Evolutionary conservation across 1,139 yeast genomes (phyloP), one percentile per base, ranked within the genome.

Genomic region (Blastobotrys ciferrii): DNA sequence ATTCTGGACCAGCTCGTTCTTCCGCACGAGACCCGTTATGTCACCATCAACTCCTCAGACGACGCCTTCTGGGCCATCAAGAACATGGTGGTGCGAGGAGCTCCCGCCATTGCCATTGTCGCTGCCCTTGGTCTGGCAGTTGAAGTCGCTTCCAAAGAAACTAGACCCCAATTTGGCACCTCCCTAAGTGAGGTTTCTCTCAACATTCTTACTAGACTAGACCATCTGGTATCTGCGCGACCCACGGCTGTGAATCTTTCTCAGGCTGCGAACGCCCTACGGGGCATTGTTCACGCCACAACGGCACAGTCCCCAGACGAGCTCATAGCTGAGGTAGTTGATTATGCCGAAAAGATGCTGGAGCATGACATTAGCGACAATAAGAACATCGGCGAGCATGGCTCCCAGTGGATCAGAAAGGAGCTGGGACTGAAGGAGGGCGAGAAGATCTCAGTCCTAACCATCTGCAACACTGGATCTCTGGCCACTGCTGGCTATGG

Each of bases 401-500:
- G 98, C 11, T 77, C 87, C 31, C 70, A 76, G n/a, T 87, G 82
- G 71, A 80, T 88, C 47, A 9, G 28, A 4, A 65, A 76, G 2
- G 52, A 46, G 31, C 32, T 39, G 32, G 40, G 40, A 4, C 49
- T 45, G 13, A 38, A 49, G 19, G 51, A 53, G 17, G 52, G 38
- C 2, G 47, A 50, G 23, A 56, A 58, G 43, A 83, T 89, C 62
- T 79, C 95, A 1, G 91, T 88, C 2, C 69, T 91, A 63, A 92
- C 98, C 1, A 86, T 91, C 50, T 72, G 76, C 61, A 72, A 72
- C 54, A 72, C 76, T 4, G 76, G 76, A 0, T 87, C 98, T 0
- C 73, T 92, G 54, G 98, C 98, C 1, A 92, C 98, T 2, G 88
- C 98, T 2, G 98, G 98, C 1, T 92, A 89, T 63, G 98, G 98